Evolutionary conservation across 306 rosid genomes (phyloP).

Genomic region (Lagenaria siceraria): DNA sequence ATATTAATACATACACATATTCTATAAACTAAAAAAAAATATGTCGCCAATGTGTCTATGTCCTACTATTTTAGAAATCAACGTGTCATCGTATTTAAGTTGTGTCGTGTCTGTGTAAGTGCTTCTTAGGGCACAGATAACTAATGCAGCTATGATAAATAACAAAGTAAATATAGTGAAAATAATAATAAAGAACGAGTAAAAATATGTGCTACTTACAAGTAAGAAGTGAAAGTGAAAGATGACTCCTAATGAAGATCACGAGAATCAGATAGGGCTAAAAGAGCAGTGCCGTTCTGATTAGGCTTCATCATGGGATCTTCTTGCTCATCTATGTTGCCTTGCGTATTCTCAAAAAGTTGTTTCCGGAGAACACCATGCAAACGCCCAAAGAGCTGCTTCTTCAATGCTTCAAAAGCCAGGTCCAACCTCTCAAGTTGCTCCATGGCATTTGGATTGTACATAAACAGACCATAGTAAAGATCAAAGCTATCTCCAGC

Average conservation of each 20-base stretch:
- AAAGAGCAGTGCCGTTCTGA: slow-evolving; percentile 13
- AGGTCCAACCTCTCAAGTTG: slow-evolving; percentile 50
- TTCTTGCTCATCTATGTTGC: slow-evolving; percentile 15
- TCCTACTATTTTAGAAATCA: too few relatives aligned
- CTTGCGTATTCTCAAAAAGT: slow-evolving; percentile 31
- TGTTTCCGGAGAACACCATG: slow-evolving; percentile 47
- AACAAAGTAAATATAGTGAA: neutral
- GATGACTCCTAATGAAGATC: slow-evolving; percentile 19
- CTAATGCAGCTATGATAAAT: neutral
- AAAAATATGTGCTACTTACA: slow-evolving; percentile 11
- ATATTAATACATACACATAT: neutral
- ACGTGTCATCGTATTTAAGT: neutral
- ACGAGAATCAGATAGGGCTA: slow-evolving; percentile 19
- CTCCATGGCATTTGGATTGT: slow-evolving; percentile 73
- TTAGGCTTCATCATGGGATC: slow-evolving; percentile 19
- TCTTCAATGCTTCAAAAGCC: slow-evolving; percentile 59
- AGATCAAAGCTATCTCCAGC: slow-evolving; percentile 85
- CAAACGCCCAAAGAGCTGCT: slow-evolving; percentile 60
- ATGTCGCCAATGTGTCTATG: too few relatives aligned
- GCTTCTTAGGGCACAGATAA: neutral
- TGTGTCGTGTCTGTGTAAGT: neutral
- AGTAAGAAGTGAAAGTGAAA: slow-evolving; percentile 7
- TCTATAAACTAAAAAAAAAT: too few relatives aligned
- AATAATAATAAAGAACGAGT: neutral
- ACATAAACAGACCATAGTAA: slow-evolving; percentile 84